Base-by-base conservation (phyloP, 208 protist species). In the Trypanosoma platydactyli region DNA sequence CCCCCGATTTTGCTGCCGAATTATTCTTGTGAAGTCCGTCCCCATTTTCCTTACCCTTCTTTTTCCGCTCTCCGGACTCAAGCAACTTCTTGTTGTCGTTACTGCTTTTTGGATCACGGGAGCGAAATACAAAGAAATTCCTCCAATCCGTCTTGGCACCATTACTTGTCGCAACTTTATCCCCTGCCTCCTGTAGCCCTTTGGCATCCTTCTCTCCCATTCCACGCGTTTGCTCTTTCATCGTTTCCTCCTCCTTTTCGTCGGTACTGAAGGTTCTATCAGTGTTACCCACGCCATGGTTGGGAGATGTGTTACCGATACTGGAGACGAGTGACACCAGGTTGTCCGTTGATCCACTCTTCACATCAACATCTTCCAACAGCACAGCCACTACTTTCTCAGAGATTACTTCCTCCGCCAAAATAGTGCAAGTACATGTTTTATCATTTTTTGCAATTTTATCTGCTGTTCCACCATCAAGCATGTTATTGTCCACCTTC, bases 21-120 rank as follows among this genome's bases (percentile, higher is more conserved):
- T 9, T 35, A 30, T 49, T 55, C 68, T 77, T 30, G 45, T 22
- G n/a, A 53, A 24, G 48, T 69, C 67, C 40, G 69, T 78, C 11
- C 51, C 35, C 24, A 48, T 52, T 41, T 55, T 51, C 69, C 64
- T 74, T 68, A 68, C 35, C 55, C 64, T 59, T 64, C 66, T 49
- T 44, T 75, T 61, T 45, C 33, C 22, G 49, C 53, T 29, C 13
- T 4, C 33, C 24, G 46, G 56, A 49, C 29, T 12, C n/a, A 16
- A 7, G 6, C 15, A 24, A 5, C 11, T 61, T 13, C 56, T 29
- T 53, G 9, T 6, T 50, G 20, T 50, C 13, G 20, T 12, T 50
- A 13, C 45, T 50, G 20, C 45, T 50, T 13, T 50, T 50, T 25
- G 12, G 20, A n/a, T 53, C 9, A 29, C 49, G 3, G 15, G n/a